Evolutionary conservation across 805 yeast genomes (phyloP).

Genomic region (Wickerhamiella cacticola): DNA sequence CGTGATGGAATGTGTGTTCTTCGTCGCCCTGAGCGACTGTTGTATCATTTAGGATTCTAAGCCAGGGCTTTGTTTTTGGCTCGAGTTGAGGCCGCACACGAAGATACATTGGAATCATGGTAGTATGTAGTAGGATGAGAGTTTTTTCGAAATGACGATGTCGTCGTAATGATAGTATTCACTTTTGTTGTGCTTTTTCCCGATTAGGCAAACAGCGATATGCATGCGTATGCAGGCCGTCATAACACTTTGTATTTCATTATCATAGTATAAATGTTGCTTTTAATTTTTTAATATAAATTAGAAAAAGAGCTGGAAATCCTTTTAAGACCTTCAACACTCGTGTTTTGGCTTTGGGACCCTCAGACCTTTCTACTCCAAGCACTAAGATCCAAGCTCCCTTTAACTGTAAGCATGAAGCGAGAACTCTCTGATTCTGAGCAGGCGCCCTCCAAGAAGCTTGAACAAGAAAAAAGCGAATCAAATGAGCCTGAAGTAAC

Average conservation of each 20-base stretch:
- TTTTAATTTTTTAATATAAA: too few species aligned
- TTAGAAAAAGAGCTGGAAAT: too few species aligned
- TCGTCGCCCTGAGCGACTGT: conserved; percentile 12
- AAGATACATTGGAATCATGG: conserved; percentile 30
- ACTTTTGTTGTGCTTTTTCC: conserved; percentile 4
- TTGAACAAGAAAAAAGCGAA: background rate
- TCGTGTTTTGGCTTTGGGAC: background rate
- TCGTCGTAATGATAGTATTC: background rate
- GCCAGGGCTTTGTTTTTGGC: conserved; percentile 20
- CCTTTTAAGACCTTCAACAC: background rate
- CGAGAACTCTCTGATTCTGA: conserved; percentile 6
- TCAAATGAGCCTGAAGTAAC: background rate
- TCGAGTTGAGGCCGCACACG: conserved; percentile 31
- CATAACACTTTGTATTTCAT: background rate
- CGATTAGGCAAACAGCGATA: background rate
- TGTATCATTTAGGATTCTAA: conserved; percentile 13
- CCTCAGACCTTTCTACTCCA: background rate
- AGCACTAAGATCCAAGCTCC: background rate
- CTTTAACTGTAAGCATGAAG: conserved; percentile 5
- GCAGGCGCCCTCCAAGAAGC: background rate
- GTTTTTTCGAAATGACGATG: background rate
- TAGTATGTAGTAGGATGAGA: background rate
- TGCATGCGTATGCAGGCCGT: background rate
- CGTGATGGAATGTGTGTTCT: conserved; percentile 10
- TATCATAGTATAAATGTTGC: background rate